Percentiles rank a stretch among this genome's conserved stretches.
phyloP scores from a whole-genome alignment of 1,284 basidiomycete genomes.

The Rhizoctonia solani region DNA sequence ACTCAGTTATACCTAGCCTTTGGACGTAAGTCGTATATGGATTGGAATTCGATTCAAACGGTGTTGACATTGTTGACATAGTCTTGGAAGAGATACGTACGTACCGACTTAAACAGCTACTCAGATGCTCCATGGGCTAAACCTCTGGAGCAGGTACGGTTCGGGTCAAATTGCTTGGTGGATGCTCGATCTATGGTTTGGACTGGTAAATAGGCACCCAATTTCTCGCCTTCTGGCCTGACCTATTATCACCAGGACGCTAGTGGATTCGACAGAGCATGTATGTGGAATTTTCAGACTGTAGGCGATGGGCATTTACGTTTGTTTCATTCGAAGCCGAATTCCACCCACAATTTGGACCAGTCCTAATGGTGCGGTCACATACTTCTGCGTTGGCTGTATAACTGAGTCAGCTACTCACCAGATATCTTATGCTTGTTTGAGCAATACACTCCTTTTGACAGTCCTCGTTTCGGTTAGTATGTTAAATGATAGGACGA shows the following conservation, averaged over 20 bases:
- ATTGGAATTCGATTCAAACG: not conserved
- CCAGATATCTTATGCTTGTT: constrained; percentile 33
- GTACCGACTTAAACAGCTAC: not conserved
- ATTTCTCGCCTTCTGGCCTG: constrained; percentile 53
- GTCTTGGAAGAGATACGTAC: constrained; percentile 30
- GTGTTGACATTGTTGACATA: not conserved
- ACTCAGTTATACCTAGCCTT: not conserved
- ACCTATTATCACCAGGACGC: constrained; percentile 70
- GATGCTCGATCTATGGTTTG: constrained; percentile 78
- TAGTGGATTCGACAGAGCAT: constrained; percentile 74
- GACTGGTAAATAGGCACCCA: constrained; percentile 32
- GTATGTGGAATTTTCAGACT: constrained; percentile 52
- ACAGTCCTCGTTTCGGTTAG: constrained; percentile 27
- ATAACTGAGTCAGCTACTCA: not conserved
- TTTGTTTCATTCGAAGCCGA: constrained; percentile 46
- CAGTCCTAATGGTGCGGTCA: constrained; percentile 71
- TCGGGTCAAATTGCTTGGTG: constrained; percentile 79
- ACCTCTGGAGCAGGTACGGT: constrained; percentile 32
- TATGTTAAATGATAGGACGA: constrained; percentile 71
- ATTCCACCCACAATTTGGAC: constrained; percentile 85
- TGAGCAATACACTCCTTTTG: constrained; percentile 11
- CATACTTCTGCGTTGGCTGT: not conserved
- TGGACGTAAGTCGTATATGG: constrained; percentile 12
- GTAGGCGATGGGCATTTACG: constrained; percentile 5
- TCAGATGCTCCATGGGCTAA: not conserved